Percentiles rank a stretch among this genome's conserved stretches.
Conservation (phyloP, 768 basidiomycete species). For the Auriscalpium vulgare region DNA sequence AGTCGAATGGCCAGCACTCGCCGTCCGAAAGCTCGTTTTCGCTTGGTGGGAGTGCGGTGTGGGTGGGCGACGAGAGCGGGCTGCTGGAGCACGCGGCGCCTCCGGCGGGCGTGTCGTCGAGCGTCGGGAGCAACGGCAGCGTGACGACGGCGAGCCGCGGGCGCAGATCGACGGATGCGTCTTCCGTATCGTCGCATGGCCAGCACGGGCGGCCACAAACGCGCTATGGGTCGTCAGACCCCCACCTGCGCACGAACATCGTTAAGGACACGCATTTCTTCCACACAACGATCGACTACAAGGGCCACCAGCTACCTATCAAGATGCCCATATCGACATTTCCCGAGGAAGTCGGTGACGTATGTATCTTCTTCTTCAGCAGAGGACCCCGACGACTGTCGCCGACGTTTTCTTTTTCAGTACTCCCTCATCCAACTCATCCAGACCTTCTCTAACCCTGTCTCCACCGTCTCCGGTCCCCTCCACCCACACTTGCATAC, state of each 20-base stretch:
- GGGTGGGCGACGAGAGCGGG: slow-evolving; percentile 72
- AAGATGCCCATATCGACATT: slow-evolving; percentile 86
- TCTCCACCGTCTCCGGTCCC: slow-evolving; percentile 58
- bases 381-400: slow-evolving; percentile 7
- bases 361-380: slow-evolving; percentile 33
- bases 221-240: slow-evolving; percentile 35
- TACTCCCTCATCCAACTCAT: slow-evolving; percentile 89
- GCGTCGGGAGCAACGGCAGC: slow-evolving; percentile 37
- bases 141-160: slow-evolving; percentile 39
- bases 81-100: slow-evolving; percentile 30
- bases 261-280: slow-evolving; percentile 92
- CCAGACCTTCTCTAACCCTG: slow-evolving; percentile 65
- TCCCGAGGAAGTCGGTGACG: slow-evolving; percentile 94
- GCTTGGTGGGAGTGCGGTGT: slow-evolving; percentile 73
- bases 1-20: slow-evolving; percentile 35
- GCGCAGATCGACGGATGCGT: slow-evolving; percentile 65
- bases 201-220: slow-evolving; percentile 19
- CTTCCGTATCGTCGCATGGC: slow-evolving; percentile 60
- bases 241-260: slow-evolving; percentile 30
- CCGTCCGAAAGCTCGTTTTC: slow-evolving; percentile 71
- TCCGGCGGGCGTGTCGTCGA: slow-evolving; percentile 17
- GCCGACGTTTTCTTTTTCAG: slow-evolving; percentile 30
- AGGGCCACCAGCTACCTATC: slow-evolving; percentile 79
- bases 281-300: slow-evolving; percentile 78
- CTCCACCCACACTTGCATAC: slow-evolving; percentile 91